These are phyloP conservation scores for Globisporangium polare DNA, from an alignment of 352 stramenopile species.

Conservation along the genomic window DNA sequence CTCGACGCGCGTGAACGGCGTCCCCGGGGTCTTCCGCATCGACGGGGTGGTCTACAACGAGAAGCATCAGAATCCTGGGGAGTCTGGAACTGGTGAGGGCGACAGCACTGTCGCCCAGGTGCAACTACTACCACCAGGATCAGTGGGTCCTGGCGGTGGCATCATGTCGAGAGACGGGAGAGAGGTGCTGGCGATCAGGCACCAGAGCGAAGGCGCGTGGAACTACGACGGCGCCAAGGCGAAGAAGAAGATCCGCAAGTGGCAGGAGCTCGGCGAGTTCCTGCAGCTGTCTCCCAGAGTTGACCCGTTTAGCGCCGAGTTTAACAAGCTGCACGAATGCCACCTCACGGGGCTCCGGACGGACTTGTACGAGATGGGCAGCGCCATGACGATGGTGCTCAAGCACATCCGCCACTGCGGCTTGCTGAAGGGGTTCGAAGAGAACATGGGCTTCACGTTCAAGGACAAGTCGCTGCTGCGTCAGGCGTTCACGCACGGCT, in stretches of 20 bases:
- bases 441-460: constrained; percentile 55
- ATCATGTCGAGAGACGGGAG: constrained; percentile 27
- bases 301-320: constrained; percentile 31
- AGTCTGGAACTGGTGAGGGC: not conserved
- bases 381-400: constrained; percentile 82
- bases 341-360: constrained; percentile 72
- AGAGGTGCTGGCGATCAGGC: constrained; percentile 33
- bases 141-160: constrained; percentile 4
- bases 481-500: constrained; percentile 82
- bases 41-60: constrained; percentile 44
- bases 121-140: not conserved
- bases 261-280: constrained; percentile 51
- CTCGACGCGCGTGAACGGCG: constrained; percentile 66
- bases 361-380: constrained; percentile 80
- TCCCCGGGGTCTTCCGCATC: constrained; percentile 55
- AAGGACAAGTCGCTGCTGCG: constrained; percentile 73
- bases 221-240: constrained; percentile 70
- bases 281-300: constrained; percentile 70
- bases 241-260: constrained; percentile 58
- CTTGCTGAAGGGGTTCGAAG: constrained; percentile 61
- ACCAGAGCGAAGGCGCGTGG: constrained; percentile 44
- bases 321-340: constrained; percentile 39
- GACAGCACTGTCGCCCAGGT: constrained; percentile 1
- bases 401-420: constrained; percentile 81
- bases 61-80: not conserved